A percentile compares a stretch with the other conserved stretches of the same genome.
Evolutionary conservation across 352 stramenopile genomes (phyloP).

Genomic region (Globisporangium apiculatum): DNA sequence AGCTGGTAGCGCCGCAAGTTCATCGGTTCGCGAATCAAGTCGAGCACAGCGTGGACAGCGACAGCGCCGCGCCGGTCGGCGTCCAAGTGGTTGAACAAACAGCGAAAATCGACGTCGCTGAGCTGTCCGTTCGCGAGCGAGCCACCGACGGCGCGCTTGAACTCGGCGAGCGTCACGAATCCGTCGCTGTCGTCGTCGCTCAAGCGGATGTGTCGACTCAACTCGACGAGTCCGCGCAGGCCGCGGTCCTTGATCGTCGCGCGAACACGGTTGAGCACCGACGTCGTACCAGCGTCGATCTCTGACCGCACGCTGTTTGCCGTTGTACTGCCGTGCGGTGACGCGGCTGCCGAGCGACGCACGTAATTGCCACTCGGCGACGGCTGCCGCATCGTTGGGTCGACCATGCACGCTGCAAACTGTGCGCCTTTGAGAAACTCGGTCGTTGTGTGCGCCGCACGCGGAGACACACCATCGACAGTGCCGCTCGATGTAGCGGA

Average conservation of each 20-base stretch:
- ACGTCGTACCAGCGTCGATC: constrained; percentile 48
- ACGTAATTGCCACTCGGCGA: constrained; percentile 11
- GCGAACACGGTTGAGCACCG: constrained; percentile 46
- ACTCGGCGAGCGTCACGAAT: constrained; percentile 62
- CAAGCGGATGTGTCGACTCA: constrained; percentile 62
- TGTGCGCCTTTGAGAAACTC: constrained; percentile 68
- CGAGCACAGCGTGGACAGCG: constrained; percentile 70
- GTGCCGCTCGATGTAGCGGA: constrained; percentile 4
- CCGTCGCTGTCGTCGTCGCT: constrained; percentile 64
- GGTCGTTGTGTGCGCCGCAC: constrained; percentile 34
- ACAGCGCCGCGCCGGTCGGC: constrained; percentile 60
- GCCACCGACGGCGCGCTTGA: constrained; percentile 53
- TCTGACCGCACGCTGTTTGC: constrained; percentile 3
- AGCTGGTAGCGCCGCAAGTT: constrained; percentile 54
- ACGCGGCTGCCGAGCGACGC: background rate
- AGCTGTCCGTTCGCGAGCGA: constrained; percentile 34
- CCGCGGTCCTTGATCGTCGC: constrained; percentile 41
- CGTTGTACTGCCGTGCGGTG: constrained; percentile 1
- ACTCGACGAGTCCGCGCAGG: constrained; percentile 48
- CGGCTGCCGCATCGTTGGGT: constrained; percentile 28
- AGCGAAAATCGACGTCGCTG: constrained; percentile 63
- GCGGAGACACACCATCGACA: constrained; percentile 23
- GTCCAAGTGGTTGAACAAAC: constrained; percentile 78
- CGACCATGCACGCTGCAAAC: constrained; percentile 53
- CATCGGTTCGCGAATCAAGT: constrained; percentile 80